Base-by-base conservation (phyloP, 2,329 filamentous ascomycete species). In the Onygenales sp. region DNA sequence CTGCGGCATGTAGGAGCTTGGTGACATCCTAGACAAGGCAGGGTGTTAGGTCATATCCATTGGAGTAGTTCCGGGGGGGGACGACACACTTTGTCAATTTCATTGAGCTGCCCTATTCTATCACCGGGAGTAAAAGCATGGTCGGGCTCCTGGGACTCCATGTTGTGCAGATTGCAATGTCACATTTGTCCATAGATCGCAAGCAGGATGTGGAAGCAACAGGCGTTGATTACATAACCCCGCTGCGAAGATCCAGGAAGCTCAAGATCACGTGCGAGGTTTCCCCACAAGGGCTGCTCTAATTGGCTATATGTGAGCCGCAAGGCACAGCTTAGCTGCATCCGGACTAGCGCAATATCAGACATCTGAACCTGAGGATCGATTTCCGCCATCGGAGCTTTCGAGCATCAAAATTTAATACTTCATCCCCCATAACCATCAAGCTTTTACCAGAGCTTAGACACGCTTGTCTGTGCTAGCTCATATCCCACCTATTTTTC, bases 51-150 rank as follows among this genome's bases (percentile, higher is more conserved):
- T 33, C 21, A 11, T 34, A 6, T 32, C 44, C 13, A 21, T 46
- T 11, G 8, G 31, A 14, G 31, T 11, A 1, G n/a, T 32, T 31
- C 14, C 8, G 34, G 27, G 9, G 17, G 34, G 39, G 56, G 27
- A 36, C 3, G 17, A n/a, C 54, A 40, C 65, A 84, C 83, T 63
- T 81, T 80, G 71, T 94, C 89, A 61, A 95, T 87, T 42, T 85
- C 82, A 60, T 84, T 86, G 53, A 95, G 80, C 63, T 94, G 88
- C 54, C 84, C 77, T 58, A 95, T 89, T 58, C 87, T 87, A 66
- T 94, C 86, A 42, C 85, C 80, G 36, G 86, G 79, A 8, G 83
- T 86, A 59, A 91, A 86, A n/a, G 61, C 63, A 42, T 65, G 58
- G 51, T 67, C 60, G 6, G 63, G 55, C 47, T 62, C 48, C 42